Base-by-base conservation (phyloP, 495 filamentous ascomycete species). In the Rostrohypoxylon terebratum region DNA sequence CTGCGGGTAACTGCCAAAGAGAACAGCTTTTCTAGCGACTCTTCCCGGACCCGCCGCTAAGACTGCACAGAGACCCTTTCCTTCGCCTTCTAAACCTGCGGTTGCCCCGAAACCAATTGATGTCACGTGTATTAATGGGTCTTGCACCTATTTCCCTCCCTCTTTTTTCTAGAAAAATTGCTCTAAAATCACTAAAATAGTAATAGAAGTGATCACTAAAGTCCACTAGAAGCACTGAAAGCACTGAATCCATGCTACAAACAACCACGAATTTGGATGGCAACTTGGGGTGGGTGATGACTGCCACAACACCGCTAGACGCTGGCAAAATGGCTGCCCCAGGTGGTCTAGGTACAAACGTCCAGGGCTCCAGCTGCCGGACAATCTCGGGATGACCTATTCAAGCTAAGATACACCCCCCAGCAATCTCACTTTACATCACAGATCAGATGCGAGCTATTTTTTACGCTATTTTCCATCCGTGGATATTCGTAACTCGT, bases 21-120 rank as follows among this genome's bases (percentile, higher is more conserved):
- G 73, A 64, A 65, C 75, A 77, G 72, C 73, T 77, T 78, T 79
- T 72, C 75, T 72, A 78, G 77, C 77, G 77, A 79, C 65, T 78
- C 76, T 78, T 77, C 72, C 75, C 77, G 76, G 75, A 67, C 62
- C 69, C 69, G 66, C 73, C 62, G 73, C 72, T 75, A 75, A 70
- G 66, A 74, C 64, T 63, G 66, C 66, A 77, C 69, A 73, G 69
- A 77, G 69, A 70, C 79, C 78, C 73, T 76, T 59, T 78, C 79
- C 79, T 78, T 80, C 77, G 75, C 77, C 76, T 81, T 80, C 72
- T 68, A 81, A 82, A 76, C 79, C 77, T 68, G 68, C 76, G 68
- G 76, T 77, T 75, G 68, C 68, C 68, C 72, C 72, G 68, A 72
- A 60, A 75, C 68, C 72, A 71, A 59, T 71, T 16, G 25, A 36